phyloP scores from a whole-genome alignment of 1,284 basidiomycete species.

The Pyrrhoderma lamaoense region DNA sequence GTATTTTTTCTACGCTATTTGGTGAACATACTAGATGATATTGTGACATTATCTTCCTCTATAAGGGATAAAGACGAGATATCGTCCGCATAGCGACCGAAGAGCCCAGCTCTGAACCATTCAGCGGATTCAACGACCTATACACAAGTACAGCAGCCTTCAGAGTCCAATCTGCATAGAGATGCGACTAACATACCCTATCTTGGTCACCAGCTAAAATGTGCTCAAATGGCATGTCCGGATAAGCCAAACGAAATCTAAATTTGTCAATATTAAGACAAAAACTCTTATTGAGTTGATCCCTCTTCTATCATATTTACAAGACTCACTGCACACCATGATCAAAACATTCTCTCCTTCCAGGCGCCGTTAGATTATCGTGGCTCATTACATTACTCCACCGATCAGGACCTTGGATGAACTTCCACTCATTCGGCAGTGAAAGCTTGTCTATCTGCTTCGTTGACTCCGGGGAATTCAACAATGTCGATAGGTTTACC shows the following conservation, averaged over 20 bases:
- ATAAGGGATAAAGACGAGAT: slow-evolving; percentile 33
- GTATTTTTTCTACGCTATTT: background rate
- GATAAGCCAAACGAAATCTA: slow-evolving; percentile 34
- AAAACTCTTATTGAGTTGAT: background rate
- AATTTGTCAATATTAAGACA: background rate
- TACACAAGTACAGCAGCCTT: background rate
- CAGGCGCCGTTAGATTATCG: slow-evolving; percentile 36
- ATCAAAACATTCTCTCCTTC: slow-evolving; percentile 35
- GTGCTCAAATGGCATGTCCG: slow-evolving; percentile 29
- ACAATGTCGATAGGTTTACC: slow-evolving; percentile 31
- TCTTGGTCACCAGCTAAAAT: slow-evolving; percentile 39
- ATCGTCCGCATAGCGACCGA: slow-evolving; percentile 30
- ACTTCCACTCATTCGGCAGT: slow-evolving; percentile 31
- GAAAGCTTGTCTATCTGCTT: slow-evolving; percentile 24
- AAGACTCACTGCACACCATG: slow-evolving; percentile 35
- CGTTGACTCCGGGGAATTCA: slow-evolving; percentile 26
- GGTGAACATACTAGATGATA: slow-evolving; percentile 34
- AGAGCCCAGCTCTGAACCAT: slow-evolving; percentile 40
- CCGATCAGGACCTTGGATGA: slow-evolving; percentile 31
- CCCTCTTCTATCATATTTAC: slow-evolving; percentile 2
- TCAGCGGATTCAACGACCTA: slow-evolving; percentile 36
- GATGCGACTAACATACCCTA: slow-evolving; percentile 25
- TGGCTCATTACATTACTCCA: slow-evolving; percentile 33
- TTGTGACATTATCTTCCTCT: slow-evolving; percentile 32
- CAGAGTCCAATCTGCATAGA: background rate